Evolutionary conservation across 2,329 filamentous ascomycete species (phyloP).

Genomic region (Thielaviopsis ethacetica): DNA sequence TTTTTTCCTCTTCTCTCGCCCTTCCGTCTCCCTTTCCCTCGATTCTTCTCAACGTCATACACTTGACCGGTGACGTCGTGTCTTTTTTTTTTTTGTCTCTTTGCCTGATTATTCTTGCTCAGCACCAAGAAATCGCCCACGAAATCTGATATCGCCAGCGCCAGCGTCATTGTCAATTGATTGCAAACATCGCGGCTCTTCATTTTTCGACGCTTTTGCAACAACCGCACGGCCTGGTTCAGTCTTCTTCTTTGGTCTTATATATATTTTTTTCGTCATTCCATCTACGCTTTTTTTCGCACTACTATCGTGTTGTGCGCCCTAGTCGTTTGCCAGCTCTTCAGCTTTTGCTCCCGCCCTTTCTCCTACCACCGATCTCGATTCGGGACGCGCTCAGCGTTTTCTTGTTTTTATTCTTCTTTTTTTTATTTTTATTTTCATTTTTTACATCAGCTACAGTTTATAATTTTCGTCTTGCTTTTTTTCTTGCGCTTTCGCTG

Average conservation of each 20-base stretch:
- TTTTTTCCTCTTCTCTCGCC: conserved; percentile 11
- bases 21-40: conserved; percentile 10
- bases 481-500: not conserved
- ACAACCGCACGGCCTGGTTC: not conserved
- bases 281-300: not conserved
- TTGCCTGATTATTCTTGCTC: conserved; percentile 1
- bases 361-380: not conserved
- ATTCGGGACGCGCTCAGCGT: not conserved
- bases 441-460: not conserved
- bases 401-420: not conserved
- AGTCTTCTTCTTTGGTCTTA: not conserved
- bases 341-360: not conserved
- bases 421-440: not conserved
- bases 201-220: not conserved
- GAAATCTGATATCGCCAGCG: not conserved
- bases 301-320: not conserved
- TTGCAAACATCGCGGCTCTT: not conserved
- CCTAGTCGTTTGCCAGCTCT: not conserved
- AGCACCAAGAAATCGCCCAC: not conserved
- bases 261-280: not conserved
- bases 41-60: conserved; percentile 13
- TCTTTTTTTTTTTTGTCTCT: conserved; percentile 7
- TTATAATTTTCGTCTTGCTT: no score
- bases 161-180: not conserved
- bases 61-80: conserved; percentile 12